Evolutionary conservation across 306 rosid genomes (phyloP).

Genomic region (Mimosa pudica): DNA sequence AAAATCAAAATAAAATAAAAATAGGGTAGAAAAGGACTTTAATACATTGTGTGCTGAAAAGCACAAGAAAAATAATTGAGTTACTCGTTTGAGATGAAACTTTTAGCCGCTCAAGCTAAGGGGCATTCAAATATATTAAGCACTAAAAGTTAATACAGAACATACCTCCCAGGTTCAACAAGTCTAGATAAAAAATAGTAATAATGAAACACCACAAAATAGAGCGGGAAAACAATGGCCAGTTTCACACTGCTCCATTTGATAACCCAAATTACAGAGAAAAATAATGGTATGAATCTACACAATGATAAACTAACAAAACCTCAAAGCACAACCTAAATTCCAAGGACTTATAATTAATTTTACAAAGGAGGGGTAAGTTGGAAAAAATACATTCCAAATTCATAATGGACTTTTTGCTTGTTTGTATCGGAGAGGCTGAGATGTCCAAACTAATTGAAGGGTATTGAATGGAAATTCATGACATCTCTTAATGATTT

Average conservation of each 20-base stretch:
- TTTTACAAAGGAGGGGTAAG: conserved; percentile 43
- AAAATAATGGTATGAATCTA: conserved; percentile 52
- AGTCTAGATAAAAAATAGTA: not conserved
- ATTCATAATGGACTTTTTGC: conserved; percentile 24
- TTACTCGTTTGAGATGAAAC: conserved; percentile 19
- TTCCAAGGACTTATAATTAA: conserved; percentile 34
- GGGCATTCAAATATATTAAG: conserved; percentile 19
- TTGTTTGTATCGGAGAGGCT: not conserved
- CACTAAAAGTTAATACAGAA: conserved; percentile 28
- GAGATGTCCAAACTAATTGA: conserved; percentile 36
- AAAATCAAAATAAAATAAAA: not conserved
- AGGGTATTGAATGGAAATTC: not conserved
- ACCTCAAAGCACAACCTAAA: conserved; percentile 47
- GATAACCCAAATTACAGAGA: conserved; percentile 46
- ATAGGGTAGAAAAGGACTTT: not conserved
- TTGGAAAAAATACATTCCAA: conserved; percentile 34
- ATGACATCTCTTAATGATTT: conserved; percentile 23
- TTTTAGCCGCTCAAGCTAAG: conserved; percentile 12
- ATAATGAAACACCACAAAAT: not conserved
- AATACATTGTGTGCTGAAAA: not conserved
- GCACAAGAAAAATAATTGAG: not conserved
- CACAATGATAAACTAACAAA: conserved; percentile 46
- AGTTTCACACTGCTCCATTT: conserved; percentile 41
- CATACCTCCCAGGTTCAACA: conserved; percentile 22
- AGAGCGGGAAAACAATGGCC: conserved; percentile 10